These are phyloP conservation scores for Botryotinia narcissicola DNA, from an alignment of 2,329 filamentous ascomycete species.

Conservation along the genomic window DNA sequence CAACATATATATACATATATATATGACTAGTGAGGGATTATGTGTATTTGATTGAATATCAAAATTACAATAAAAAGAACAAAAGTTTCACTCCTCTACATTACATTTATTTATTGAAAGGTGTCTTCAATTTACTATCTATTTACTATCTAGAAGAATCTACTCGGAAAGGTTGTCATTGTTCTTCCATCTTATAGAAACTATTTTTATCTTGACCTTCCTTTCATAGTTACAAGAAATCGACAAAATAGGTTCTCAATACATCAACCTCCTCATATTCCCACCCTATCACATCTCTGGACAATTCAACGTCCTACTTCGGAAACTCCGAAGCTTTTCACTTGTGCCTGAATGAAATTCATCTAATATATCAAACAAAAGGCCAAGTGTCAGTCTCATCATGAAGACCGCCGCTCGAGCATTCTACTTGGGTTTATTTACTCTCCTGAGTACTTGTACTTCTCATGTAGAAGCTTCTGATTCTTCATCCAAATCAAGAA, in stretches of 20 bases:
- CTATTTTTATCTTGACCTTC: constrained; percentile 15
- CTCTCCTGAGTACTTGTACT: constrained; percentile 50
- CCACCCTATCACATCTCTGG: constrained; percentile 1
- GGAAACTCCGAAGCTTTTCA: neutral
- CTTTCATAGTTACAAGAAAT: constrained; percentile 7
- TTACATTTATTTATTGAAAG: neutral
- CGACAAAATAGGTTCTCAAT: constrained; percentile 13
- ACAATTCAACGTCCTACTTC: neutral
- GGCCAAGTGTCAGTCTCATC: constrained; percentile 29
- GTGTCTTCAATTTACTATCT: neutral
- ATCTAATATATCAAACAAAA: constrained; percentile 14
- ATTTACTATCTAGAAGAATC: neutral
- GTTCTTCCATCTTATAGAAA: neutral
- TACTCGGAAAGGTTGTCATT: neutral
- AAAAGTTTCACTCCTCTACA: neutral
- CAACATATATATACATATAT: neutral
- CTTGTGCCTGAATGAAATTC: neutral
- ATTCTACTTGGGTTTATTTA: constrained; percentile 62
- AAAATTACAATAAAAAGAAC: neutral
- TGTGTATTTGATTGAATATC: neutral
- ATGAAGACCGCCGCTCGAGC: constrained; percentile 54
- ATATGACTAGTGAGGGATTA: neutral
- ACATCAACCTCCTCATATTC: neutral
- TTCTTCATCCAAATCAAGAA: constrained; percentile 36
- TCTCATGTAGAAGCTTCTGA: constrained; percentile 42